phyloP scores from a whole-genome alignment of 352 stramenopile genomes.

The Phytophthora quininea region DNA sequence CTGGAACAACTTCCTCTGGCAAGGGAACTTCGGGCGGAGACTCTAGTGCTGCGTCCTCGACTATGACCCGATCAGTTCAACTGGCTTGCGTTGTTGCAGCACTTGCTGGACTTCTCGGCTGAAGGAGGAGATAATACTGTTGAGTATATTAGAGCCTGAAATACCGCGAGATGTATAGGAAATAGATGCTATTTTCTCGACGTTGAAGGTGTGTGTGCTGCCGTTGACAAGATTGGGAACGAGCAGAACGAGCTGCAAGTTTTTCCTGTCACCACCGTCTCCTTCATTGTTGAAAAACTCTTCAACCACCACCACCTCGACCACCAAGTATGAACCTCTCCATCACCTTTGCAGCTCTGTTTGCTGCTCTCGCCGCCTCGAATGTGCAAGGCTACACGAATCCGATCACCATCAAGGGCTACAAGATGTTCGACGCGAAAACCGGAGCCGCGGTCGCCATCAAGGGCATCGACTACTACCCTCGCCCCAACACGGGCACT shows the following conservation, averaged over 20 bases:
- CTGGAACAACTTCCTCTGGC: conserved; percentile 10
- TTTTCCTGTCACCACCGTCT: not conserved
- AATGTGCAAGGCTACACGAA: conserved; percentile 31
- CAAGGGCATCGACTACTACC: conserved; percentile 89
- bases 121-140: no score
- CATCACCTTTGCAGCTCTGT: conserved; percentile 12
- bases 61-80: conserved; percentile 22
- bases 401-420: conserved; percentile 61
- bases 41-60: conserved; percentile 22
- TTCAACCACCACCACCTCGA: conserved; percentile 4
- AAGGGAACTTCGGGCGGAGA: conserved; percentile 17
- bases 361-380: conserved; percentile 10
- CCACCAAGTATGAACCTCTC: conserved; percentile 24
- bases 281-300: conserved; percentile 25
- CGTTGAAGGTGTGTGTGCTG: no score
- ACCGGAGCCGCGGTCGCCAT: conserved; percentile 68
- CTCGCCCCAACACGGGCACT: conserved; percentile 74
- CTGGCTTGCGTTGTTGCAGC: conserved; percentile 14
- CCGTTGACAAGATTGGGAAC: no score
- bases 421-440: conserved; percentile 80
- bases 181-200: no score
- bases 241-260: no score
- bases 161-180: no score
- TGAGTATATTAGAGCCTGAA: not conserved
- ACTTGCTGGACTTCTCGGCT: conserved; percentile 26